A percentile compares a stretch with the other conserved stretches of the same genome.
Evolutionary conservation across 306 rosid genomes (phyloP).

Genomic region (Mimosa pudica): DNA sequence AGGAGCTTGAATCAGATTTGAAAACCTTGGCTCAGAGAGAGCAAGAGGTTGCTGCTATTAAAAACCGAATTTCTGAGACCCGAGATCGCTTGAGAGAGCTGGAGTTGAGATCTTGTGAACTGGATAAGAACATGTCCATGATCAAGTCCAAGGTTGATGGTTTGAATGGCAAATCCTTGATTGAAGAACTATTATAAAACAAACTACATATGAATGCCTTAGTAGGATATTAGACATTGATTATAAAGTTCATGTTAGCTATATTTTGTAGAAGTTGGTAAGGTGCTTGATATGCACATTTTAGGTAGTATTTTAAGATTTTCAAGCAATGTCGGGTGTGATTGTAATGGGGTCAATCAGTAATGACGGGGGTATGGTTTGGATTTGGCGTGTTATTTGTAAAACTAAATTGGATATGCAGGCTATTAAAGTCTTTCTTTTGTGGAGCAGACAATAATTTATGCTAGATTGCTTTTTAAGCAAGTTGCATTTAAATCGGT

Average conservation of each 20-base stretch:
- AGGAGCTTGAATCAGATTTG: slow-evolving; percentile 56
- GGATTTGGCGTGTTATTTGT: neutral
- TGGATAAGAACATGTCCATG: slow-evolving; percentile 44
- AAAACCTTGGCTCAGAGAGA: slow-evolving; percentile 63
- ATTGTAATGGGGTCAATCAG: neutral
- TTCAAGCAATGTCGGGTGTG: neutral
- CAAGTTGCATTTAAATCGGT: neutral
- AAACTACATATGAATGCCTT: neutral
- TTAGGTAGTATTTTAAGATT: neutral
- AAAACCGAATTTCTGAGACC: slow-evolving; percentile 50
- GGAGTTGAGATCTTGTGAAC: slow-evolving; percentile 54
- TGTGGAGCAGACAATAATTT: too few species aligned
- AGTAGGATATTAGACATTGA: neutral
- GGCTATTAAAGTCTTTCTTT: neutral
- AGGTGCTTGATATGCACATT: neutral
- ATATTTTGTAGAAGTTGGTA: neutral
- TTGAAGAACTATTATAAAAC: slow-evolving; percentile 52
- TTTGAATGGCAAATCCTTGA: slow-evolving; percentile 44
- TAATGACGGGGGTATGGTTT: neutral
- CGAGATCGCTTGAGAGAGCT: slow-evolving; percentile 61
- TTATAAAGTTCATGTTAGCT: slow-evolving; percentile 8
- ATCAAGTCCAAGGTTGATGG: slow-evolving; percentile 56
- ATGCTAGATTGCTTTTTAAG: neutral
- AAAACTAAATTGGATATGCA: neutral
- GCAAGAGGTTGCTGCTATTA: slow-evolving; percentile 55